Conservation (phyloP, 768 basidiomycete genomes). For the Tulasnella sp. region DNA sequence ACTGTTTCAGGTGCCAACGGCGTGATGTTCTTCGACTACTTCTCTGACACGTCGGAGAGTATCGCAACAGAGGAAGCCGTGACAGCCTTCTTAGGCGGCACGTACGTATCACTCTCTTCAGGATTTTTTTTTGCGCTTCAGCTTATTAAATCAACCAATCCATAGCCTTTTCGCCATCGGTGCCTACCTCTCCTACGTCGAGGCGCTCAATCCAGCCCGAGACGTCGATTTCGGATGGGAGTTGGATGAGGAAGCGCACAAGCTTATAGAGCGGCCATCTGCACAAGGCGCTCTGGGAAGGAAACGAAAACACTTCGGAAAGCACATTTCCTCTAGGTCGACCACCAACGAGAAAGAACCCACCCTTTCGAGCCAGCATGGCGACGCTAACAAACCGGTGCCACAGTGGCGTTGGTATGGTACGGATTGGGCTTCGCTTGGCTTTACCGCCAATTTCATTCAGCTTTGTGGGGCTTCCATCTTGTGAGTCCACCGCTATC, state of each 20-base stretch:
- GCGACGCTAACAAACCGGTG: neutral
- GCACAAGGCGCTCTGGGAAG: neutral
- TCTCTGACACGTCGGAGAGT: neutral
- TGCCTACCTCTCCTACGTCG: slow-evolving; percentile 20
- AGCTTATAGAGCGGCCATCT: neutral
- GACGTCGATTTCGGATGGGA: slow-evolving; percentile 19
- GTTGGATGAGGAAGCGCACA: neutral
- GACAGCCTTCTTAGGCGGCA: slow-evolving; percentile 19
- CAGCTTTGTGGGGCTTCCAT: slow-evolving; percentile 19
- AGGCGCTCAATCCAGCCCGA: slow-evolving; percentile 17
- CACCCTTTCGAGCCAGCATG: no score
- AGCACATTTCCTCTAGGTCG: neutral
- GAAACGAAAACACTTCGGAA: slow-evolving; percentile 5
- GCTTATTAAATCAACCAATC: no score
- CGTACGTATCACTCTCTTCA: neutral
- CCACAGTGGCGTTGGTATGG: slow-evolving; percentile 19
- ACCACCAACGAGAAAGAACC: no score
- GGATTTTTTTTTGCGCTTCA: no score
- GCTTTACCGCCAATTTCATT: slow-evolving; percentile 19
- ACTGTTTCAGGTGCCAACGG: slow-evolving; percentile 17
- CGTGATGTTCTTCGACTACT: slow-evolving; percentile 19
- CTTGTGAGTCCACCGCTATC: neutral
- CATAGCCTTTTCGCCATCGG: slow-evolving; percentile 15
- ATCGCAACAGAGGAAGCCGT: slow-evolving; percentile 17
- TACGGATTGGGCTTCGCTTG: slow-evolving; percentile 6